phyloP scores from a whole-genome alignment of 108 stramenopile genomes.

The Pseudonitzschia pungens region DNA sequence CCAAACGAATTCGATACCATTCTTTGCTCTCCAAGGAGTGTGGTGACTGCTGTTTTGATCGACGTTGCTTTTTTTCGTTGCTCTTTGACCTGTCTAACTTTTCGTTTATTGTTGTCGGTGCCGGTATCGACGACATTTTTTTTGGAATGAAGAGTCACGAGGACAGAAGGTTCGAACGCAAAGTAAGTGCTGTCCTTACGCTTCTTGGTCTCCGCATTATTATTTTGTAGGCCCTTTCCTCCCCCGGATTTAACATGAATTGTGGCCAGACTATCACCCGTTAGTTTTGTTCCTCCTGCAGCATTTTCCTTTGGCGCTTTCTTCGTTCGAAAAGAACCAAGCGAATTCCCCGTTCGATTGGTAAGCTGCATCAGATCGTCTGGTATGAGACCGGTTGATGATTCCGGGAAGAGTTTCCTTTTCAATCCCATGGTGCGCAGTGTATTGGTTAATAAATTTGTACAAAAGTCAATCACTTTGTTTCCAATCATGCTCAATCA shows the following conservation, averaged over 20 bases:
- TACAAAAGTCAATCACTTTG: too few species aligned
- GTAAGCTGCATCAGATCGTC: not conserved
- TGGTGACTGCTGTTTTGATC: not conserved
- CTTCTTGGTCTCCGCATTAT: not conserved
- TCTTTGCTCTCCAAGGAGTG: not conserved
- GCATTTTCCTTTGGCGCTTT: not conserved
- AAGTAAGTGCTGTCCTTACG: not conserved
- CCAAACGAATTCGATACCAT: not conserved
- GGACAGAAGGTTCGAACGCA: not conserved
- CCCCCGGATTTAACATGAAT: not conserved
- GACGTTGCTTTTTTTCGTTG: not conserved
- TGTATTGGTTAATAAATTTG: too few species aligned
- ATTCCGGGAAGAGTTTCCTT: slow-evolving; percentile 14
- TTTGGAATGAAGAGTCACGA: not conserved
- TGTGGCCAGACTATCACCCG: not conserved
- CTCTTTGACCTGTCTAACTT: too few species aligned
- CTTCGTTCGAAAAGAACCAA: not conserved
- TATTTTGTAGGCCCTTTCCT: not conserved
- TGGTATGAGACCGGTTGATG: not conserved
- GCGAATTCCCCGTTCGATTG: not conserved
- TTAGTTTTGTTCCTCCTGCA: not conserved
- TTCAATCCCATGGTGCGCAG: slow-evolving; percentile 8
- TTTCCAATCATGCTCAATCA: too few species aligned
- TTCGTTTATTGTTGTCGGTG: not conserved
- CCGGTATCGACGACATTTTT: not conserved